These are phyloP conservation scores for Diutina neorugosa DNA, from an alignment of 1,139 yeast species.

Conservation along the genomic window DNA sequence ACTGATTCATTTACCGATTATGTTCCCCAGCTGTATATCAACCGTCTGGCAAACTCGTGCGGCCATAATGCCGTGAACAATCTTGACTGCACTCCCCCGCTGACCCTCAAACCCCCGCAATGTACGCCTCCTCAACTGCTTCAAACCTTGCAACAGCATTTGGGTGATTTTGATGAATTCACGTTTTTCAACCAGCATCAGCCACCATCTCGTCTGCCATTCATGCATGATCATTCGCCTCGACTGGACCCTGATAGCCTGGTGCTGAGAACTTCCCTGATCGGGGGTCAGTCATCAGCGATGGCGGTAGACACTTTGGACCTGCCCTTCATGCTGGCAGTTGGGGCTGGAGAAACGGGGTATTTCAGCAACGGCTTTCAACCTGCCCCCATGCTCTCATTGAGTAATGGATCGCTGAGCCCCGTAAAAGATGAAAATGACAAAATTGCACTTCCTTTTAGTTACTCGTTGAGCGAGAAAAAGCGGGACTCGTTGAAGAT, in stretches of 20 bases:
- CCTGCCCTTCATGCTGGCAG: slow-evolving; percentile 2
- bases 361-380: not conserved
- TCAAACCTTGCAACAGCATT: slow-evolving; percentile 10
- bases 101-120: slow-evolving; percentile 22
- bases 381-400: not conserved
- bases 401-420: not conserved
- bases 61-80: slow-evolving; percentile 19
- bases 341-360: not conserved
- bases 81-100: slow-evolving; percentile 31
- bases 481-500: slow-evolving; percentile 35
- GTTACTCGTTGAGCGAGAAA: slow-evolving; percentile 30
- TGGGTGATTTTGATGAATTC: slow-evolving; percentile 16
- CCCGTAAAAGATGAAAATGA: not conserved
- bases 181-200: slow-evolving; percentile 1
- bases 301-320: not conserved
- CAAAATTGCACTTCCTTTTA: not conserved
- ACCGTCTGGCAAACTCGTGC: slow-evolving; percentile 13
- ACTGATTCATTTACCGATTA: slow-evolving; percentile 25
- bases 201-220: not conserved
- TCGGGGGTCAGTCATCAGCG: not conserved
- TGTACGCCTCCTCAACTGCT: slow-evolving; percentile 8
- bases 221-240: not conserved
- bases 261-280: not conserved
- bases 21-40: slow-evolving; percentile 20
- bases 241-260: not conserved